Evolutionary conservation across 352 stramenopile species (phyloP).

Genomic region (Phytopythium helicoides): DNA sequence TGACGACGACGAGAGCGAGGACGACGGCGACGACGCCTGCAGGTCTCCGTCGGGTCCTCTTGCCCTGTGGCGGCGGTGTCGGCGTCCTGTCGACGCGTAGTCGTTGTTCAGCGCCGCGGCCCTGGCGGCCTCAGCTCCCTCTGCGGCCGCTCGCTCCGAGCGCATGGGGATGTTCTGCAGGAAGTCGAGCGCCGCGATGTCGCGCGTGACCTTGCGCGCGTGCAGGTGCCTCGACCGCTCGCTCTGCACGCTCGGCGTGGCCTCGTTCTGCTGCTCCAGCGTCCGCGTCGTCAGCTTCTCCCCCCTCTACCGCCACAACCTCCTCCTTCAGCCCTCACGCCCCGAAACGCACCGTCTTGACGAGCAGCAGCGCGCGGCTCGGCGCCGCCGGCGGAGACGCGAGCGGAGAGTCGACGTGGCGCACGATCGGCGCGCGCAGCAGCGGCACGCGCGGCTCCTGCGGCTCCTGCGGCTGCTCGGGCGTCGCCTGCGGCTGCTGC

Average conservation of each 20-base stretch:
- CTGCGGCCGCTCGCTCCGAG: slow-evolving; percentile 32
- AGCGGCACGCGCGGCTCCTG: not conserved
- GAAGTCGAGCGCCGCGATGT: slow-evolving; percentile 88
- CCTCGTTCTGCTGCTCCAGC: slow-evolving; percentile 22
- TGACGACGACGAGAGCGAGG: not conserved
- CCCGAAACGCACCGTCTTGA: slow-evolving; percentile 42
- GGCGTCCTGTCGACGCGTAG: no score
- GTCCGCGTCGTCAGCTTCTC: no score
- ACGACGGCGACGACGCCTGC: not conserved
- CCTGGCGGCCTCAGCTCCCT: slow-evolving; percentile 1
- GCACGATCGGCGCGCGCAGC: slow-evolving; percentile 1
- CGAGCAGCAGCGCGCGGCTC: slow-evolving; percentile 15
- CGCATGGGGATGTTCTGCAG: slow-evolving; percentile 87
- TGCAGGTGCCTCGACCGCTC: slow-evolving; percentile 50
- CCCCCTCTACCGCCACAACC: no score
- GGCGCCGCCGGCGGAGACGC: not conserved
- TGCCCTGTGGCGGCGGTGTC: not conserved
- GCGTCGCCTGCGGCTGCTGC: no score
- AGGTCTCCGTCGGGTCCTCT: no score
- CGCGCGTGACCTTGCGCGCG: slow-evolving; percentile 76
- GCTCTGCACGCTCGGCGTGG: slow-evolving; percentile 46
- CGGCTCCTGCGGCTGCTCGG: no score
- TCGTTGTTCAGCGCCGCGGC: no score
- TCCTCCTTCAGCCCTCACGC: no score
- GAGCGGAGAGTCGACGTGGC: not conserved